Percentiles rank a stretch among this genome's conserved stretches.
phyloP scores from a whole-genome alignment of 2,329 filamentous ascomycete genomes.

The Fusarium sp. region DNA sequence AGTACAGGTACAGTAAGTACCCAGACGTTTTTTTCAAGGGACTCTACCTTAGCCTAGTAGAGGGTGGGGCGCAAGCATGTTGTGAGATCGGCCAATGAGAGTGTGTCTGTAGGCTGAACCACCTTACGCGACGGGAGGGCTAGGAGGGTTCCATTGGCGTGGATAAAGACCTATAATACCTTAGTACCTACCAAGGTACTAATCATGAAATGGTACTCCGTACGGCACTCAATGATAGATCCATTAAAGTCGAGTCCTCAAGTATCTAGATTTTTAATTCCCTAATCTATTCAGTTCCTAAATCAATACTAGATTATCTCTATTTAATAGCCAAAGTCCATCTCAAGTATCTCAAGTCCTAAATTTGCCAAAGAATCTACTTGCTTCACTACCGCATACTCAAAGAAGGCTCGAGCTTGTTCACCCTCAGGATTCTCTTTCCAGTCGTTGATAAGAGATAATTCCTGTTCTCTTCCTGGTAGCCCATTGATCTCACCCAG shows the following conservation, averaged over 20 bases:
- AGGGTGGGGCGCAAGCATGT: neutral
- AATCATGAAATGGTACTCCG: neutral
- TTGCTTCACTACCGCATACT: constrained; percentile 58
- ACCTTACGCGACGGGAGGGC: neutral
- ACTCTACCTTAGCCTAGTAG: neutral
- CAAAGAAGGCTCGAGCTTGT: constrained; percentile 58
- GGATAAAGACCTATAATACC: neutral
- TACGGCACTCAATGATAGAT: neutral
- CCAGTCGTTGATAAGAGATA: constrained; percentile 57
- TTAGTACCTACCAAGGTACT: no score
- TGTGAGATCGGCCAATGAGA: neutral
- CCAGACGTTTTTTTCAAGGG: neutral
- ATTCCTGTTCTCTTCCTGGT: constrained; percentile 56
- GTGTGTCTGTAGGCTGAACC: neutral
- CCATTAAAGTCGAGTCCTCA: neutral
- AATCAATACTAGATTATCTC: neutral
- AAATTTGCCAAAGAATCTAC: constrained; percentile 58
- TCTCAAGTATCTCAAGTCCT: constrained; percentile 54
- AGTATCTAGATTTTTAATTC: neutral
- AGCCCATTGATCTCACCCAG: constrained; percentile 60
- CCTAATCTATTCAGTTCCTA: neutral
- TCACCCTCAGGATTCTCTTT: constrained; percentile 51
- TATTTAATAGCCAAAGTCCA: constrained; percentile 48
- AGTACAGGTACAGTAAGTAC: neutral
- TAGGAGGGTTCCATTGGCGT: no score